Percentiles rank a stretch among this genome's conserved stretches.
Conservation (phyloP, 2,329 filamentous ascomycete species). For the Botryotinia narcissicola region DNA sequence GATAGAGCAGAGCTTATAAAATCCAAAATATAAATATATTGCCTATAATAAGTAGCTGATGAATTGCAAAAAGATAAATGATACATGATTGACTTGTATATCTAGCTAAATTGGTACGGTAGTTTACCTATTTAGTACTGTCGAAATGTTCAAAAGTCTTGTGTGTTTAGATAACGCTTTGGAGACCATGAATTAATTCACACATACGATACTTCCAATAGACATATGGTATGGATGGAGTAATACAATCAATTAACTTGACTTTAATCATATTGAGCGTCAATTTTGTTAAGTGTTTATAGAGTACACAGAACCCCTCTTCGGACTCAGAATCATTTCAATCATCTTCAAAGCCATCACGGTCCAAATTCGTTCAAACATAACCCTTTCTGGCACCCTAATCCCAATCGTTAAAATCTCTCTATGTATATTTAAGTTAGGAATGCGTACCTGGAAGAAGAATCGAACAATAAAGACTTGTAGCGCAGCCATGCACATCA, state of each 20-base stretch:
- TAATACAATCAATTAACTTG: conserved; percentile 4
- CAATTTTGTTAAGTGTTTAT: conserved; percentile 15
- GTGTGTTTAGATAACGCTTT: neutral
- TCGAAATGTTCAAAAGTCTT: neutral
- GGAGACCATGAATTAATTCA: neutral
- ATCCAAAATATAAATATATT: neutral
- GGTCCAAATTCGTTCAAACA: conserved; percentile 48
- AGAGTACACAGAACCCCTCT: conserved; percentile 19
- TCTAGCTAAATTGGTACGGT: neutral
- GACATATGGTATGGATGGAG: neutral
- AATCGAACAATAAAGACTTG: conserved; percentile 97
- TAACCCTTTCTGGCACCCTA: conserved; percentile 68
- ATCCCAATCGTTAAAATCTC: neutral
- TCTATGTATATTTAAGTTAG: neutral
- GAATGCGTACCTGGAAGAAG: conserved; percentile 80
- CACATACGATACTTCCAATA: neutral
- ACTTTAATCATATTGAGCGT: conserved; percentile 1
- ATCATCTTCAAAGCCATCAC: conserved; percentile 18
- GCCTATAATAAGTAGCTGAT: neutral
- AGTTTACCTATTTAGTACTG: neutral
- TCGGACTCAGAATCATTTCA: conserved; percentile 19
- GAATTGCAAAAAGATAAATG: neutral
- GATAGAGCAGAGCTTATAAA: neutral
- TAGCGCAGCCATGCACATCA: conserved; percentile 90
- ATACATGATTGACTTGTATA: neutral